A percentile compares a stretch with the other conserved stretches of the same genome.
Evolutionary conservation across 495 filamentous ascomycete species (phyloP).

Genomic region (Tuber melanosporum): DNA sequence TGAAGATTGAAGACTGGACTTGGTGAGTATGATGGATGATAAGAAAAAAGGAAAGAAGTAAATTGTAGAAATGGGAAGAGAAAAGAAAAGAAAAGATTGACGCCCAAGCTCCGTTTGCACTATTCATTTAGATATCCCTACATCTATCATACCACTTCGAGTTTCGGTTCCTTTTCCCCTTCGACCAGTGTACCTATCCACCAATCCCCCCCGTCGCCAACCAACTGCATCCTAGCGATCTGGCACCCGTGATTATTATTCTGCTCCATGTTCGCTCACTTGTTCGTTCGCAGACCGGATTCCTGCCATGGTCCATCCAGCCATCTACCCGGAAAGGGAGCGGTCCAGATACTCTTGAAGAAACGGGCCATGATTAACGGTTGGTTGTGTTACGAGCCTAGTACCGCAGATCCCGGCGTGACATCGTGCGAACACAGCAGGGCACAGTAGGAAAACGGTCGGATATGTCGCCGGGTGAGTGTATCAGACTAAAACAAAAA

Average conservation of each 20-base stretch:
- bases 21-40: background rate
- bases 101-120: background rate
- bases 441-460: background rate
- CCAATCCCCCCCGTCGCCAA: background rate
- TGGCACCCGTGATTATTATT: background rate
- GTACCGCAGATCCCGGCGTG: background rate
- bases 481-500: background rate
- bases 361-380: background rate
- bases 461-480: background rate
- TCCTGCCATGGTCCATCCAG: background rate
- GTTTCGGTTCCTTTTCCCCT: background rate
- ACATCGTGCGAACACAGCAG: background rate
- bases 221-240: background rate
- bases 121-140: background rate
- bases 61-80: slow-evolving; percentile 7
- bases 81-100: slow-evolving; percentile 10
- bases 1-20: background rate
- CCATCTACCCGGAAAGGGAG: background rate
- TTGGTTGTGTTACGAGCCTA: background rate
- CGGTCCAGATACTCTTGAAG: background rate
- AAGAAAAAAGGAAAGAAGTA: background rate
- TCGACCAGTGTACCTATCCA: background rate
- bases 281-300: background rate
- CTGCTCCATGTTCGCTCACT: background rate
- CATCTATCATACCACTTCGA: background rate